Evolutionary conservation across 331 rosid genomes (phyloP).

Genomic region (Rosa hybrid): DNA sequence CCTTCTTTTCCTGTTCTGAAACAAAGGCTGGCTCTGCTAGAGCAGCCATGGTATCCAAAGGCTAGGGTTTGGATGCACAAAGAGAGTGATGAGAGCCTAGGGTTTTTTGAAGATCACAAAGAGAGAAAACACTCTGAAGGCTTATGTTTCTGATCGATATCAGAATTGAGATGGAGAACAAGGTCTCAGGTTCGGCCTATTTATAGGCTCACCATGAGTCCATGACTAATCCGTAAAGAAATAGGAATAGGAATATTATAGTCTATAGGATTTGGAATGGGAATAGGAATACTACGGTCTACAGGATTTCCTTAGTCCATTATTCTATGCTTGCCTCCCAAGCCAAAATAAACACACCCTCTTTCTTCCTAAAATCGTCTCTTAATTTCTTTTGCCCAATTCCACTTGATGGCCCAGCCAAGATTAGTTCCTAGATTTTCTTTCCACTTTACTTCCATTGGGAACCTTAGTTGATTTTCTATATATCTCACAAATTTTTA

Average conservation of each 20-base stretch:
- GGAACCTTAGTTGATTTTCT: not conserved
- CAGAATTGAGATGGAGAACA: not conserved
- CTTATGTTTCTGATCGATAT: not conserved
- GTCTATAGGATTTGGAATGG: not conserved
- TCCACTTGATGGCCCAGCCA: not conserved
- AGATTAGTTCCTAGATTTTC: not conserved
- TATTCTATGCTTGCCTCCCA: not conserved
- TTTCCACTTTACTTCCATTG: not conserved
- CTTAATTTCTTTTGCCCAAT: not conserved
- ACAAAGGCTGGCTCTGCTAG: not conserved
- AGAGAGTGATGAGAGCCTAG: not conserved
- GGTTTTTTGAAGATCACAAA: not conserved
- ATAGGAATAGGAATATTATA: not conserved
- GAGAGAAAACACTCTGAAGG: not conserved
- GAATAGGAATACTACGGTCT: not conserved
- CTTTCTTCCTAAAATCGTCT: not conserved
- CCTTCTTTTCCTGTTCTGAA: not conserved
- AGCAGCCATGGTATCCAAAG: not conserved
- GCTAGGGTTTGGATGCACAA: not conserved
- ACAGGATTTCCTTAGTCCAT: not conserved
- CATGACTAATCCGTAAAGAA: not conserved
- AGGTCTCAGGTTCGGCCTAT: not conserved
- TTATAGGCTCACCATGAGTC: not conserved
- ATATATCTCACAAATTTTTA: not conserved
- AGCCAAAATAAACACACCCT: not conserved